Percentiles rank a stretch among this genome's conserved stretches.
phyloP scores from a whole-genome alignment of 257 asterid genomes.

The Lycium barbarum region DNA sequence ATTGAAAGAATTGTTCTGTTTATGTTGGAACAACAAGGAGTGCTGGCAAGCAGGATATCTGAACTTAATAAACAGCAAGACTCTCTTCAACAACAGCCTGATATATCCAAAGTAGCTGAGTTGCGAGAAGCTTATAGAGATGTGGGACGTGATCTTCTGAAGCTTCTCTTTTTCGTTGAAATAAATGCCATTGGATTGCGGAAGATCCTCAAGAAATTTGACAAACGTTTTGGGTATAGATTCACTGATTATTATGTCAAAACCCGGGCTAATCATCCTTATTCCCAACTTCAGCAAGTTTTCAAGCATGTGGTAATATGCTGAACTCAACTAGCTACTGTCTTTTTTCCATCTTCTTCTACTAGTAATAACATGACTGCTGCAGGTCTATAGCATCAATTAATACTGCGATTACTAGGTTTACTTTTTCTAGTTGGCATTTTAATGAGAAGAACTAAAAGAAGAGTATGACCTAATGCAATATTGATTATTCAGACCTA shows the following conservation, averaged over 20 bases:
- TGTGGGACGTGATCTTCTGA: constrained; percentile 85
- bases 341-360: neutral
- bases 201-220: constrained; percentile 95
- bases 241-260: constrained; percentile 95
- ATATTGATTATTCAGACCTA: neutral
- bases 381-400: constrained; percentile 18
- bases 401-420: constrained; percentile 25
- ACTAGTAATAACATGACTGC: constrained; percentile 10
- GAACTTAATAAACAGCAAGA: constrained; percentile 72
- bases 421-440: neutral
- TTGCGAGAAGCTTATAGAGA: constrained; percentile 85
- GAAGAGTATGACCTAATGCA: neutral
- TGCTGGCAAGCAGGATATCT: constrained; percentile 74
- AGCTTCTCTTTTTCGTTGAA: constrained; percentile 89
- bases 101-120: constrained; percentile 72
- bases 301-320: constrained; percentile 97
- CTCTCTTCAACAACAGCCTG: constrained; percentile 79
- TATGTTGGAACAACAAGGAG: constrained; percentile 94
- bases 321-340: constrained; percentile 27
- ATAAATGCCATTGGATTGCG: constrained; percentile 90
- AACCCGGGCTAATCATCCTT: constrained; percentile 98
- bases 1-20: constrained; percentile 92
- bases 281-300: constrained; percentile 97
- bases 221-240: constrained; percentile 85
- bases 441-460: neutral